These are phyloP conservation scores for Pseudonectria foliicola DNA, from an alignment of 2,329 filamentous ascomycete genomes.

Conservation along the genomic window DNA sequence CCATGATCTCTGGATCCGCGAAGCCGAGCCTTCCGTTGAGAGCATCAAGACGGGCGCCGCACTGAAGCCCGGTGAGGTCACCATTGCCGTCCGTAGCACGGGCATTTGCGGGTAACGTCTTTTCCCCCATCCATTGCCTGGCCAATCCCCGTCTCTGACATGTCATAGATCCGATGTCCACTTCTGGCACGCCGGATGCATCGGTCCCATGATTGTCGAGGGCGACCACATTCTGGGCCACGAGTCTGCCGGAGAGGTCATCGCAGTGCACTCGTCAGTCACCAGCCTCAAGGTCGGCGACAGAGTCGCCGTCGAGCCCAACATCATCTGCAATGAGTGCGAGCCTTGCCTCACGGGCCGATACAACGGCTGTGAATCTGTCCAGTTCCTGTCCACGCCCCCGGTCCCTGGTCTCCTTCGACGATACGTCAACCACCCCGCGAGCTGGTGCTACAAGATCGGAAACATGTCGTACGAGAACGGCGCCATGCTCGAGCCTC, in stretches of 20 bases:
- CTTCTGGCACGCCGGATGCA: conserved; percentile 94
- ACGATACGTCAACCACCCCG: conserved; percentile 91
- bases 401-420: conserved; percentile 81
- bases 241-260: conserved; percentile 79
- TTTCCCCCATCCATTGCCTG: conserved; percentile 1
- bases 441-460: conserved; percentile 94
- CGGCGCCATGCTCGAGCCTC: conserved; percentile 82
- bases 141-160: conserved; percentile 4
- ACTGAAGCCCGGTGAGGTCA: conserved; percentile 76
- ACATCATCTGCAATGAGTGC: conserved; percentile 85
- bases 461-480: conserved; percentile 87
- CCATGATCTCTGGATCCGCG: conserved; percentile 84
- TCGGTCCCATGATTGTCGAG: conserved; percentile 90
- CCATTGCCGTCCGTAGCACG: conserved; percentile 83
- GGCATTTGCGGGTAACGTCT: conserved; percentile 78
- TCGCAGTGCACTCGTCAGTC: conserved; percentile 77
- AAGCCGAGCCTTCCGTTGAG: conserved; percentile 69
- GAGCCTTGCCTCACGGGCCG: conserved; percentile 86
- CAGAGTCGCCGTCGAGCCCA: conserved; percentile 88
- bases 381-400: conserved; percentile 84
- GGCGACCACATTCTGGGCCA: conserved; percentile 89
- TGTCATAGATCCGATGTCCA: conserved; percentile 74
- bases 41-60: conserved; percentile 60
- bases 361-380: conserved; percentile 88
- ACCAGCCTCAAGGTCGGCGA: conserved; percentile 74